Conservation (phyloP, 768 basidiomycete species). For the Mycena rosella region DNA sequence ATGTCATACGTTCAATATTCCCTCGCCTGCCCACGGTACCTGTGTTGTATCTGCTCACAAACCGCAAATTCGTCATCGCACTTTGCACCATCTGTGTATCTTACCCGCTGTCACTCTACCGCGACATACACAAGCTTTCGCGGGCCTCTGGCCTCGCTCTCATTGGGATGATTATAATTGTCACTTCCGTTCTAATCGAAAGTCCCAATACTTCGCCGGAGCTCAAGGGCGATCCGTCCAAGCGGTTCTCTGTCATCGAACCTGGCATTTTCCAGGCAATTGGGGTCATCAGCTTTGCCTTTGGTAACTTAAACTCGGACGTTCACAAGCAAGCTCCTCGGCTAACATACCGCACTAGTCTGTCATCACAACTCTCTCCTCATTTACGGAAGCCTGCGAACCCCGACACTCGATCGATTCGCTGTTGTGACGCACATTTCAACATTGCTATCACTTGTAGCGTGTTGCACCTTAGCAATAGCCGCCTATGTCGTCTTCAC, state of each 20-base stretch:
- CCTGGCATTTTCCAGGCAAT: constrained; percentile 94
- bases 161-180: constrained; percentile 95
- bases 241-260: constrained; percentile 80
- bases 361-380: constrained; percentile 98
- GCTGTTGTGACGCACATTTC: constrained; percentile 93
- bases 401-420: constrained; percentile 95
- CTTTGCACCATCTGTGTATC: constrained; percentile 91
- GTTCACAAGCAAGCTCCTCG: not conserved
- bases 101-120: constrained; percentile 94
- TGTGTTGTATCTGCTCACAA: constrained; percentile 80
- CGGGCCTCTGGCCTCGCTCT: constrained; percentile 93
- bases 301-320: constrained; percentile 53
- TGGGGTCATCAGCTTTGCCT: constrained; percentile 97
- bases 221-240: constrained; percentile 80
- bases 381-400: constrained; percentile 93
- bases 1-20: constrained; percentile 90
- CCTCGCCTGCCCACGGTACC: constrained; percentile 77
- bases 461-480: constrained; percentile 87
- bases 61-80: constrained; percentile 90
- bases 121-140: constrained; percentile 97
- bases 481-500: constrained; percentile 93
- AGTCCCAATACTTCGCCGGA: constrained; percentile 80
- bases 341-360: constrained; percentile 56
- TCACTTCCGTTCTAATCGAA: constrained; percentile 85
- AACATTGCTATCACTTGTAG: constrained; percentile 83